phyloP scores from a whole-genome alignment of 805 yeast species.

The Suhomyces kilbournensis region DNA sequence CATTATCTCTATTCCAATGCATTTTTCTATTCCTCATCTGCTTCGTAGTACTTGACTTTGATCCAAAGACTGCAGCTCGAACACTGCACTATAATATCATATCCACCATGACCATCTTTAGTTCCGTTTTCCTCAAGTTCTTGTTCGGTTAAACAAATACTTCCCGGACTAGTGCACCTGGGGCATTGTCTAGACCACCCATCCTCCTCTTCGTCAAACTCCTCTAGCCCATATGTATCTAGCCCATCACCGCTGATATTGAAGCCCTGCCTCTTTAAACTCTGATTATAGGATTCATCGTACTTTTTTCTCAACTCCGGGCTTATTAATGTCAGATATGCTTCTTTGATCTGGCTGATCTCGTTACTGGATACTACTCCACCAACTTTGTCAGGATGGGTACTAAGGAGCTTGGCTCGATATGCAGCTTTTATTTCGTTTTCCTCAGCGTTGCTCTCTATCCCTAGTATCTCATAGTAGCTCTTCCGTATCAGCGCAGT shows the following conservation, averaged over 20 bases:
- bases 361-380: neutral
- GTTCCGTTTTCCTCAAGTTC: constrained; percentile 57
- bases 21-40: constrained; percentile 11
- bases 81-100: constrained; percentile 76
- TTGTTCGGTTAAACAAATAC: constrained; percentile 59
- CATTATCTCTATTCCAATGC: neutral
- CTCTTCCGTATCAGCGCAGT: constrained; percentile 13
- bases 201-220: constrained; percentile 46
- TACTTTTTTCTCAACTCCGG: constrained; percentile 43
- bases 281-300: constrained; percentile 43
- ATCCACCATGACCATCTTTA: constrained; percentile 49
- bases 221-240: constrained; percentile 64
- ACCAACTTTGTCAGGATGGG: constrained; percentile 76
- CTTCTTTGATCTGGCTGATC: constrained; percentile 46
- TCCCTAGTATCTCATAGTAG: constrained; percentile 59
- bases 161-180: constrained; percentile 51
- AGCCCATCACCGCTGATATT: constrained; percentile 61
- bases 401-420: constrained; percentile 49
- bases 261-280: constrained; percentile 35
- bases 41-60: constrained; percentile 64
- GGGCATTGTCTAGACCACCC: constrained; percentile 59
- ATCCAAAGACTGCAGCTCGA: constrained; percentile 83
- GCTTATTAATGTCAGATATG: constrained; percentile 58
- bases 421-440: constrained; percentile 62
- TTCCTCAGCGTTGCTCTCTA: constrained; percentile 35